These are phyloP conservation scores for Hypoxylon sp. DNA, from an alignment of 2,329 filamentous ascomycete genomes.

Conservation along the genomic window DNA sequence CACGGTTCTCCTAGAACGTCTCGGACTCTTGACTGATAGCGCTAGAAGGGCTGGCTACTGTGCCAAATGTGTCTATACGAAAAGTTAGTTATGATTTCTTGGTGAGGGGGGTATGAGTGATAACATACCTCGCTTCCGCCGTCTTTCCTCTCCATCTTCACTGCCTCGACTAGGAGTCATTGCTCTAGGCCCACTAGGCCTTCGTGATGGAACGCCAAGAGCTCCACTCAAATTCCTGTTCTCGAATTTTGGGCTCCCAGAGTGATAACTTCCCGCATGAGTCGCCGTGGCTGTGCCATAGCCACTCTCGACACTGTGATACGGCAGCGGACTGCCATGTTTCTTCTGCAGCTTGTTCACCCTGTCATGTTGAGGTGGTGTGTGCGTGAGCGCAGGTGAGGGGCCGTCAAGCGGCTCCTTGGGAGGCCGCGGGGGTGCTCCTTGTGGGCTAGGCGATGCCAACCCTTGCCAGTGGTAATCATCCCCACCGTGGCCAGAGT, in stretches of 20 bases:
- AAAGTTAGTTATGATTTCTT: conserved; percentile 22
- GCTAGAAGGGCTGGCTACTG: conserved; percentile 57
- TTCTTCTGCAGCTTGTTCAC: conserved; percentile 67
- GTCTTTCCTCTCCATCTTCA: conserved; percentile 64
- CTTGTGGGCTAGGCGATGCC: conserved; percentile 61
- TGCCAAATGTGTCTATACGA: conserved; percentile 67
- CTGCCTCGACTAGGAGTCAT: conserved; percentile 69
- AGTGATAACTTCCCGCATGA: conserved; percentile 62
- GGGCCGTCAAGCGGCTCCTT: conserved; percentile 71
- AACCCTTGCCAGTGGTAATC: conserved; percentile 59
- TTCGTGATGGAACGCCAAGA: conserved; percentile 65
- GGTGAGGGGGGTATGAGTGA: neutral
- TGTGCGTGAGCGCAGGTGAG: conserved; percentile 54
- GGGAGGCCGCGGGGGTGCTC: conserved; percentile 69
- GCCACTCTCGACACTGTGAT: conserved; percentile 68
- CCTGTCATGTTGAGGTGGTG: conserved; percentile 64
- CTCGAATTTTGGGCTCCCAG: conserved; percentile 68
- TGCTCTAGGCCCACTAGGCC: conserved; percentile 71
- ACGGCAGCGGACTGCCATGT: conserved; percentile 69
- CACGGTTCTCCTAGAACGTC: conserved; percentile 63
- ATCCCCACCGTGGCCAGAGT: conserved; percentile 56
- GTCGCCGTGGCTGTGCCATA: conserved; percentile 66
- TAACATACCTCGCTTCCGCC: conserved; percentile 70
- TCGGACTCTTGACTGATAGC: conserved; percentile 65
- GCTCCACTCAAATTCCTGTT: conserved; percentile 71